Evolutionary conservation across 768 basidiomycete genomes (phyloP).

Genomic region (Hortiboletus campestris): DNA sequence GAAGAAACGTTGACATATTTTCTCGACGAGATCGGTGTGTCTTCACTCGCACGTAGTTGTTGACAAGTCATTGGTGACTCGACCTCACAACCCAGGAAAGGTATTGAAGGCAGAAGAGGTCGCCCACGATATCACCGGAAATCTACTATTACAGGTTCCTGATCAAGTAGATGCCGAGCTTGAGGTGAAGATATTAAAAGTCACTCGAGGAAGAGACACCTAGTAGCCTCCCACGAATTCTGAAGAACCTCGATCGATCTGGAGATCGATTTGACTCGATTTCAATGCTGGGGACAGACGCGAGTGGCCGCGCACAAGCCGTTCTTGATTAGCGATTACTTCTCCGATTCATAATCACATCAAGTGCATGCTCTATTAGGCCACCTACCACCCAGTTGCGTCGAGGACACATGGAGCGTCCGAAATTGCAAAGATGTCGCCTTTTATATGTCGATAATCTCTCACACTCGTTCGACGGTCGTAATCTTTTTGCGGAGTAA

Average conservation of each 20-base stretch:
- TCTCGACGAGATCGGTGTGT: conserved; percentile 34
- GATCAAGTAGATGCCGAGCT: conserved; percentile 36
- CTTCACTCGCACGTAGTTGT: not conserved
- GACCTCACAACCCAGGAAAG: conserved; percentile 12
- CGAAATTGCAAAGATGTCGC: conserved; percentile 1
- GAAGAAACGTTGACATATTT: conserved; percentile 50
- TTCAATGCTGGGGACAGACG: not conserved
- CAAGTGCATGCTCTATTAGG: conserved; percentile 2
- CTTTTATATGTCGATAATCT: not conserved
- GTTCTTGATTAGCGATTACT: conserved; percentile 10
- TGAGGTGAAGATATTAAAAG: conserved; percentile 46
- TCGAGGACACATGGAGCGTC: not conserved
- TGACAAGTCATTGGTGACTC: not conserved
- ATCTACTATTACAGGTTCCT: conserved; percentile 24
- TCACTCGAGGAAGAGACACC: conserved; percentile 25
- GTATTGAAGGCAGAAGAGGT: conserved; percentile 32
- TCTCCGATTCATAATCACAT: conserved; percentile 7
- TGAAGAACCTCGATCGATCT: conserved; percentile 15
- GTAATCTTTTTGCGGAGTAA: not conserved
- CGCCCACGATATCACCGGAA: conserved; percentile 1
- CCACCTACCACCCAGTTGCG: not conserved
- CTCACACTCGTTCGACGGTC: not conserved
- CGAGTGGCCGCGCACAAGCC: not conserved
- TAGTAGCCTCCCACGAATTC: conserved; percentile 5
- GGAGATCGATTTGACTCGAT: conserved; percentile 8